These are phyloP conservation scores for Xylaria sp. DNA, from an alignment of 2,329 filamentous ascomycete genomes.

Conservation along the genomic window DNA sequence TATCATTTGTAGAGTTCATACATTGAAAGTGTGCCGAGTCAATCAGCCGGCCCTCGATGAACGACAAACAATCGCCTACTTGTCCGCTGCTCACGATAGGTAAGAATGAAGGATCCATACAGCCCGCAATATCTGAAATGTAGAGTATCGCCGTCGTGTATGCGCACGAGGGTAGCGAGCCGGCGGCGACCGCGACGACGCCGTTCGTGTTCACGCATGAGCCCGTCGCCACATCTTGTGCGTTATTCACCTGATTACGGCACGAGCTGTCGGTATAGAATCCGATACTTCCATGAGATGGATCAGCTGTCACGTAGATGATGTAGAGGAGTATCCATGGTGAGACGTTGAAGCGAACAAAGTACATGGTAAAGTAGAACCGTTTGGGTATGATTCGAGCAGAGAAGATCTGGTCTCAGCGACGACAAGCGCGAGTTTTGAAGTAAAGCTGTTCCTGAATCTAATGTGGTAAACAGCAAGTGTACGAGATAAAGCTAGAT, in stretches of 20 bases:
- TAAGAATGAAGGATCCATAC: slow-evolving; percentile 20
- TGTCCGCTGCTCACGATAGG: slow-evolving; percentile 16
- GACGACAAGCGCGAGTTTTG: slow-evolving; percentile 6
- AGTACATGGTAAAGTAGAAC: slow-evolving; percentile 11
- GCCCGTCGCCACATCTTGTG: slow-evolving; percentile 2
- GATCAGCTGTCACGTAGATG: slow-evolving; percentile 1
- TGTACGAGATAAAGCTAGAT: neutral
- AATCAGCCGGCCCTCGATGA: slow-evolving; percentile 12
- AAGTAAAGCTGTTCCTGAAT: slow-evolving; percentile 11
- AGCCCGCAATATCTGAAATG: slow-evolving; percentile 15
- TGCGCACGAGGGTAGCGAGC: slow-evolving; percentile 12
- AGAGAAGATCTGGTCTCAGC: neutral
- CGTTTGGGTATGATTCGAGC: slow-evolving; percentile 7
- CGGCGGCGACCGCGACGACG: slow-evolving; percentile 17
- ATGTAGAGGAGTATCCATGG: slow-evolving; percentile 12
- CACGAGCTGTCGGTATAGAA: slow-evolving; percentile 18
- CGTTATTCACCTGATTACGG: slow-evolving; percentile 11
- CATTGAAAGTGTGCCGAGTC: slow-evolving; percentile 19
- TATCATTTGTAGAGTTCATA: slow-evolving; percentile 3
- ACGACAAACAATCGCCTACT: slow-evolving; percentile 18
- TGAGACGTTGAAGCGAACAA: slow-evolving; percentile 10
- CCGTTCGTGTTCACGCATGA: slow-evolving; percentile 12
- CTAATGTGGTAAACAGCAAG: slow-evolving; percentile 1
- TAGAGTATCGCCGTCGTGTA: slow-evolving; percentile 18
- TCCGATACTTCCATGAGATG: slow-evolving; percentile 14